These are phyloP conservation scores for Isoetes taiwanensis DNA, from an alignment of 75 land plant species.

Conservation along the genomic window DNA sequence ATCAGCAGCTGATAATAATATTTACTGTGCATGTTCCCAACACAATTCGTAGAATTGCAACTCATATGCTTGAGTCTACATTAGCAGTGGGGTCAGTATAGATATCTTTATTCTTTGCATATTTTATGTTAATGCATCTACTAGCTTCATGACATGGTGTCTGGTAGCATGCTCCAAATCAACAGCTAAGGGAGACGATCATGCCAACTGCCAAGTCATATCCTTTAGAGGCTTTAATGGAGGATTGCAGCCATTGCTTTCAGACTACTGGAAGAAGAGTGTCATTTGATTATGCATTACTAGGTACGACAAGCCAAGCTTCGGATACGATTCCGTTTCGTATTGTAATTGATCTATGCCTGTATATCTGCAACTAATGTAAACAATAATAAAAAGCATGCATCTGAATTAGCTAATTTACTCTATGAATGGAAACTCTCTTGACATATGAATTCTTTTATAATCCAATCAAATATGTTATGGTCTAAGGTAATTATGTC, in stretches of 20 bases:
- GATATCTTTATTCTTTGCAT: no score
- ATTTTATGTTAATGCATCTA: no score
- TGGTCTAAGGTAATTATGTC: no score
- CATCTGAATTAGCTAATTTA: constrained; percentile 68
- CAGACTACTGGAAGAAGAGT: constrained; percentile 62
- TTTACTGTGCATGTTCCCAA: constrained; percentile 97
- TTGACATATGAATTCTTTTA: constrained; percentile 74
- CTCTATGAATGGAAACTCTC: constrained; percentile 68
- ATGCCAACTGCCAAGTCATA: constrained; percentile 94
- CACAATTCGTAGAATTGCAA: constrained; percentile 69
- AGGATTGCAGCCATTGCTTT: constrained; percentile 77
- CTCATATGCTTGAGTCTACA: constrained; percentile 88
- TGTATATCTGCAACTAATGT: constrained; percentile 79
- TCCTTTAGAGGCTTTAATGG: constrained; percentile 77
- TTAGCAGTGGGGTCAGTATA: constrained; percentile 96
- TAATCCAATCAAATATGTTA: no score
- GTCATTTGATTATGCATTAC: constrained; percentile 84
- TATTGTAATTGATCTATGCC: no score
- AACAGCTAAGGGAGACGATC: constrained; percentile 68
- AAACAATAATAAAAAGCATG: constrained; percentile 67
- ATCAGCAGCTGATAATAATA: constrained; percentile 97
- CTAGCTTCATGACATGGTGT: no score
- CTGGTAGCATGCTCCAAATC: constrained; percentile 96
- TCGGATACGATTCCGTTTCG: not conserved
- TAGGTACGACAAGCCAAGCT: constrained; percentile 35